phyloP scores from a whole-genome alignment of 495 filamentous ascomycete species.

The Aspergillus incahuasiensis region DNA sequence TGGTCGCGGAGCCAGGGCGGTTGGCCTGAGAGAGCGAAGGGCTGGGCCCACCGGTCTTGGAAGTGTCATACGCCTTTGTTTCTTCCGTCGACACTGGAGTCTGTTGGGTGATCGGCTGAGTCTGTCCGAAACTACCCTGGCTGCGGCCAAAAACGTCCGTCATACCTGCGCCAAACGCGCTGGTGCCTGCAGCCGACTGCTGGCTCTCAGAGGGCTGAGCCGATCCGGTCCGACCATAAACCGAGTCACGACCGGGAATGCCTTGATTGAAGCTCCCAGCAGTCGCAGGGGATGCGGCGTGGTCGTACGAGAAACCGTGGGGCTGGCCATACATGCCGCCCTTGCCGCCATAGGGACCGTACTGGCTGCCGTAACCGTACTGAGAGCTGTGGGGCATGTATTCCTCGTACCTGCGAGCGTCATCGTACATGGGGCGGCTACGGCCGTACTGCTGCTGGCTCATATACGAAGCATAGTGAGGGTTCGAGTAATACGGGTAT shows the following conservation, averaged over 20 bases:
- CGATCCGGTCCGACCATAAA: slow-evolving; percentile 74
- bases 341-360: slow-evolving; percentile 68
- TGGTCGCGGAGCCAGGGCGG: slow-evolving; percentile 81
- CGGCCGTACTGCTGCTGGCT: slow-evolving; percentile 55
- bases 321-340: slow-evolving; percentile 75
- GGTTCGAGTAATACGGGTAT: slow-evolving; percentile 76
- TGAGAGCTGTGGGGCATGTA: slow-evolving; percentile 54
- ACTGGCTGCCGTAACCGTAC: slow-evolving; percentile 67
- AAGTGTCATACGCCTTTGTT: slow-evolving; percentile 71
- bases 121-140: slow-evolving; percentile 62
- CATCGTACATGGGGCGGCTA: slow-evolving; percentile 53
- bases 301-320: slow-evolving; percentile 76
- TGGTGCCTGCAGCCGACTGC: slow-evolving; percentile 52
- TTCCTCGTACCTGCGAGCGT: slow-evolving; percentile 51
- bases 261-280: slow-evolving; percentile 64
- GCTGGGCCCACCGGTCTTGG: slow-evolving; percentile 74
- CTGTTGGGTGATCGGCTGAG: slow-evolving; percentile 61
- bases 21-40: slow-evolving; percentile 74
- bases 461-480: slow-evolving; percentile 78
- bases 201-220: slow-evolving; percentile 66
- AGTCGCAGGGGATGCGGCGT: slow-evolving; percentile 70
- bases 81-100: slow-evolving; percentile 59
- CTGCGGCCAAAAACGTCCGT: slow-evolving; percentile 76
- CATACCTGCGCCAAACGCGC: slow-evolving; percentile 62
- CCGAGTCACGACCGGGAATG: slow-evolving; percentile 63